phyloP scores from a whole-genome alignment of 768 basidiomycete species.

The Terana coerulea region DNA sequence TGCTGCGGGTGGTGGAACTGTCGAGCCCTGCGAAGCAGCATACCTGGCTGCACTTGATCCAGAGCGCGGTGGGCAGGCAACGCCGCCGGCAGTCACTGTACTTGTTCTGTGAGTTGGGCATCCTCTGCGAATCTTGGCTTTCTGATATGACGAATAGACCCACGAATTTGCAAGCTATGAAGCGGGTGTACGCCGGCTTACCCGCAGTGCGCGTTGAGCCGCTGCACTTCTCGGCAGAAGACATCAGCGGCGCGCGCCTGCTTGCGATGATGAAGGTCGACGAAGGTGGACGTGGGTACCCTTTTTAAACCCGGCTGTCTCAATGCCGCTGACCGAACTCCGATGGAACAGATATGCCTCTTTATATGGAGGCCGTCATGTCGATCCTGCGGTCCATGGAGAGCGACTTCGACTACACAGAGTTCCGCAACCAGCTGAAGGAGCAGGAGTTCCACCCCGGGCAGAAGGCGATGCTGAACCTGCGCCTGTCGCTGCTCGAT shows the following conservation, averaged over 20 bases:
- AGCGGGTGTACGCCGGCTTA: conserved; percentile 46
- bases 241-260: conserved; percentile 60
- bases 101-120: conserved; percentile 23
- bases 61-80: conserved; percentile 22
- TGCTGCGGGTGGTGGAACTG: conserved; percentile 19
- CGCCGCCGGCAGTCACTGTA: conserved; percentile 48
- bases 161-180: conserved; percentile 58
- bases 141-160: not conserved
- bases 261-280: conserved; percentile 68
- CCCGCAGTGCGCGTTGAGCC: conserved; percentile 46
- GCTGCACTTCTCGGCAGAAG: conserved; percentile 46
- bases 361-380: conserved; percentile 59
- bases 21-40: conserved; percentile 47
- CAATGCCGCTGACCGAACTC: not conserved
- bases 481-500: conserved; percentile 56
- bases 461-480: conserved; percentile 54
- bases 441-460: conserved; percentile 51
- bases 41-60: conserved; percentile 44
- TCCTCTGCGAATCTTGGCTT: not conserved
- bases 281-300: conserved; percentile 42
- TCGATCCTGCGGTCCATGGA: conserved; percentile 60
- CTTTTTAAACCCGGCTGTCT: conserved; percentile 53
- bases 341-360: conserved; percentile 25
- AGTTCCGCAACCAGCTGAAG: conserved; percentile 46
- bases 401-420: conserved; percentile 49